These are phyloP conservation scores for Cyphellophora europaea DNA, from an alignment of 2,329 filamentous ascomycete species.

Conservation along the genomic window DNA sequence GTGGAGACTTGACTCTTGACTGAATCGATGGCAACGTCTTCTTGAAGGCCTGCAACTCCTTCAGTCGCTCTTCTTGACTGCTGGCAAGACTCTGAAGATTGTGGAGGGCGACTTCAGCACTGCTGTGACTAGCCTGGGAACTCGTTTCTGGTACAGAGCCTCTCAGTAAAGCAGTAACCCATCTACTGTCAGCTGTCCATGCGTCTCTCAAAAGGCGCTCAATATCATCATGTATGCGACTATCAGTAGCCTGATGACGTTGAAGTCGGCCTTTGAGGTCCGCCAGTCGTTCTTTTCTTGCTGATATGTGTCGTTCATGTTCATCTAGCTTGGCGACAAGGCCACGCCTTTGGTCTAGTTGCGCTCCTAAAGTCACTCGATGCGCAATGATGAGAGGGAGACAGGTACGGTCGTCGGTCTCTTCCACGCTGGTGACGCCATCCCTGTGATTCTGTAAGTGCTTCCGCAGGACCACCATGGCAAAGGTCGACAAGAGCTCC, in stretches of 20 bases:
- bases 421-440: conserved; percentile 15
- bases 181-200: conserved; percentile 1
- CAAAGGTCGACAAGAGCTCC: conserved; percentile 76
- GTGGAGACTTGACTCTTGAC: too few relatives aligned
- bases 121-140: too few relatives aligned
- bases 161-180: too few relatives aligned
- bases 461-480: conserved; percentile 70
- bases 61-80: too few relatives aligned
- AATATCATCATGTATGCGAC: not conserved
- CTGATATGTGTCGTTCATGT: conserved; percentile 1
- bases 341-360: conserved; percentile 8
- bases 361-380: conserved; percentile 49
- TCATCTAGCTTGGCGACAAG: not conserved
- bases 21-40: too few relatives aligned
- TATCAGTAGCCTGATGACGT: not conserved
- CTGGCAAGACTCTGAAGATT: too few relatives aligned
- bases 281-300: not conserved
- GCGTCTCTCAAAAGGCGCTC: not conserved
- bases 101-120: too few relatives aligned
- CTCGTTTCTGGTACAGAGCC: too few relatives aligned
- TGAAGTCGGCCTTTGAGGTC: not conserved
- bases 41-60: too few relatives aligned
- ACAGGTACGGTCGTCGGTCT: conserved; percentile 25
- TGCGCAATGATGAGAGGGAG: conserved; percentile 64
- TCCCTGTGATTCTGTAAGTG: too few relatives aligned